A percentile compares a stretch with the other conserved stretches of the same genome.
These are phyloP conservation scores for Colletotrichum horii DNA, from an alignment of 2,329 filamentous ascomycete genomes.

Conservation along the genomic window DNA sequence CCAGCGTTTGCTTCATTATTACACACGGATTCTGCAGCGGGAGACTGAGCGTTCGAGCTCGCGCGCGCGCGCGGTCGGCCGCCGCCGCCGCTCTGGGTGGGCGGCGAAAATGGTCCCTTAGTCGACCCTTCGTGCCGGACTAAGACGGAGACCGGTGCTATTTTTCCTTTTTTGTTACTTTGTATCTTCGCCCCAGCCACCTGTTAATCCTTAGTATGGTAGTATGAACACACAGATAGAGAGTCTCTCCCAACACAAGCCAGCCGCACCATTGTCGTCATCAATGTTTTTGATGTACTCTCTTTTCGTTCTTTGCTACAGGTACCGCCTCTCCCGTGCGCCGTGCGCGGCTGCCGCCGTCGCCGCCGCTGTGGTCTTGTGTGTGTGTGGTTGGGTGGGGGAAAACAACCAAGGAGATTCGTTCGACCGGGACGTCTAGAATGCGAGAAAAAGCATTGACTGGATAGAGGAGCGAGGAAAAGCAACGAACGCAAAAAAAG, in stretches of 20 bases:
- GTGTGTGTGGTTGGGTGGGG: not conserved
- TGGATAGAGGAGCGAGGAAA: not conserved
- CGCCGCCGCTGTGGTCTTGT: not conserved
- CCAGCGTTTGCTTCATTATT: not conserved
- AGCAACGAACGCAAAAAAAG: not conserved
- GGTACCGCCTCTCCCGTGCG: not conserved
- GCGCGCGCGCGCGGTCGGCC: not conserved
- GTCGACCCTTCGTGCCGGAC: not conserved
- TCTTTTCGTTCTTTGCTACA: not conserved
- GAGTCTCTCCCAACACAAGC: too few relatives aligned
- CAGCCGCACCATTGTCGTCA: not conserved
- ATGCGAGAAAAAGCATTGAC: not conserved
- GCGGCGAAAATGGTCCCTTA: not conserved
- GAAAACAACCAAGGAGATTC: not conserved
- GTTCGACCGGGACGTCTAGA: not conserved
- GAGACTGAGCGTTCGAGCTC: not conserved
- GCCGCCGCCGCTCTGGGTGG: not conserved
- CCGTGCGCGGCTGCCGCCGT: not conserved
- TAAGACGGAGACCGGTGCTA: not conserved
- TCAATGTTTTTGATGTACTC: not conserved
- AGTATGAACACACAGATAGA: not conserved
- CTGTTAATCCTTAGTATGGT: not conserved
- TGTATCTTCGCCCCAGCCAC: not conserved
- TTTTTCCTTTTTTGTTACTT: not conserved
- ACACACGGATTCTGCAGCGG: slow-evolving; percentile 18